phyloP scores from a whole-genome alignment of 768 basidiomycete species.

The Auriculariales sp. region DNA sequence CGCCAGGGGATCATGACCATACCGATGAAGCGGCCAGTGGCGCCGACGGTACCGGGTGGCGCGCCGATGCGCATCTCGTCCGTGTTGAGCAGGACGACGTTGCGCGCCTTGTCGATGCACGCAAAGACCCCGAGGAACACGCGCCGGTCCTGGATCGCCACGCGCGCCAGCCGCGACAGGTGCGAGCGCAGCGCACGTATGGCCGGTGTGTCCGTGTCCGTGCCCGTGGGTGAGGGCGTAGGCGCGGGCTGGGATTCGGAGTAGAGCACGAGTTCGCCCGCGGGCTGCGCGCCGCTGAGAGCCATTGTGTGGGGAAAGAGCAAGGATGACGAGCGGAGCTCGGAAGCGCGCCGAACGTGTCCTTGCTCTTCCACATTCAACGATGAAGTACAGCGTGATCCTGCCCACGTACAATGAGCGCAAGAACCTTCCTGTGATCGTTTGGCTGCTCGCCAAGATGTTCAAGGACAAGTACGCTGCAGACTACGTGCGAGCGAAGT shows the following conservation, averaged over 20 bases:
- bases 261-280: no score
- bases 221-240: not conserved
- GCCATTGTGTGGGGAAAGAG: no score
- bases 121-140: slow-evolving; percentile 75
- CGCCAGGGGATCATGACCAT: slow-evolving; percentile 69
- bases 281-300: no score
- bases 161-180: slow-evolving; percentile 25
- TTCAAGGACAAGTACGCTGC: slow-evolving; percentile 58
- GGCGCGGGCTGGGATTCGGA: no score
- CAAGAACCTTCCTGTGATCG: slow-evolving; percentile 76
- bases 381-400: slow-evolving; percentile 89
- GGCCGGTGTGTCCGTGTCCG: not conserved
- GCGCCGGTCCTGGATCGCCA: slow-evolving; percentile 57
- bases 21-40: slow-evolving; percentile 60
- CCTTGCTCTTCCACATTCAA: no score
- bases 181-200: not conserved
- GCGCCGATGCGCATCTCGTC: slow-evolving; percentile 51
- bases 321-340: no score
- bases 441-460: slow-evolving; percentile 70
- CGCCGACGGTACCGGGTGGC: slow-evolving; percentile 16
- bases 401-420: slow-evolving; percentile 91
- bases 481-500: not conserved
- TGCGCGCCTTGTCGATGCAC: slow-evolving; percentile 73
- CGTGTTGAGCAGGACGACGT: slow-evolving; percentile 67
- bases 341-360: no score